These are phyloP conservation scores for Sanghuangporus weigelae DNA, from an alignment of 1,284 basidiomycete genomes.

Conservation along the genomic window DNA sequence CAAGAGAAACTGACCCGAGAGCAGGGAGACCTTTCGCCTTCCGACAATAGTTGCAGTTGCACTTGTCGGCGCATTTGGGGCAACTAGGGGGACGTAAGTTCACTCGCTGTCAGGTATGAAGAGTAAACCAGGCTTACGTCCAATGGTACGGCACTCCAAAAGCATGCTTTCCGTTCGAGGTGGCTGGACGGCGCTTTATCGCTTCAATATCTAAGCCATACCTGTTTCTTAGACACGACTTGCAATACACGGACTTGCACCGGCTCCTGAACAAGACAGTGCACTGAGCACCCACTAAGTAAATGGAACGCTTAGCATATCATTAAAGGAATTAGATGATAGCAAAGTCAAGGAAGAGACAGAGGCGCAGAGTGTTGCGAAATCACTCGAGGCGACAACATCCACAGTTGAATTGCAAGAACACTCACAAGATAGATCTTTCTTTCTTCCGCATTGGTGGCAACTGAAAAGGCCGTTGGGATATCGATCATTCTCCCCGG, in stretches of 20 bases:
- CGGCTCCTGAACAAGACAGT: slow-evolving; percentile 33
- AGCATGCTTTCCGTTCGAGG: slow-evolving; percentile 30
- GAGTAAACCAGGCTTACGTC: slow-evolving; percentile 36
- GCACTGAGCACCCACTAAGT: slow-evolving; percentile 44
- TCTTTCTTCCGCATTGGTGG: slow-evolving; percentile 53
- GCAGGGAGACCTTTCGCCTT: slow-evolving; percentile 55
- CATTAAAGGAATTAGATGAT: background rate
- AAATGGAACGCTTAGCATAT: background rate
- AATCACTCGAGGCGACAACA: no score
- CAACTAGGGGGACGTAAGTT: slow-evolving; percentile 40
- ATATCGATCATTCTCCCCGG: slow-evolving; percentile 29
- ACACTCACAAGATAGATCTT: slow-evolving; percentile 6
- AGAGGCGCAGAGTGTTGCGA: no score
- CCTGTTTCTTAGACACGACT: slow-evolving; percentile 57
- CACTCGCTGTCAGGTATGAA: background rate
- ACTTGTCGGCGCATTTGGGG: slow-evolving; percentile 57
- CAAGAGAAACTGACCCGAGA: slow-evolving; percentile 41
- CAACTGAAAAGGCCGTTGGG: slow-evolving; percentile 45
- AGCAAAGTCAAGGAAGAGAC: background rate
- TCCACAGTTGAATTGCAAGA: background rate
- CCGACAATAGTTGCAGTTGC: slow-evolving; percentile 61
- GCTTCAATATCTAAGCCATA: slow-evolving; percentile 50
- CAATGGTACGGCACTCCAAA: slow-evolving; percentile 43
- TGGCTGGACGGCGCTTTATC: slow-evolving; percentile 29
- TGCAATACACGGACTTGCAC: slow-evolving; percentile 61